phyloP scores from a whole-genome alignment of 345 rosid genomes.

The Trapa incisa region DNA sequence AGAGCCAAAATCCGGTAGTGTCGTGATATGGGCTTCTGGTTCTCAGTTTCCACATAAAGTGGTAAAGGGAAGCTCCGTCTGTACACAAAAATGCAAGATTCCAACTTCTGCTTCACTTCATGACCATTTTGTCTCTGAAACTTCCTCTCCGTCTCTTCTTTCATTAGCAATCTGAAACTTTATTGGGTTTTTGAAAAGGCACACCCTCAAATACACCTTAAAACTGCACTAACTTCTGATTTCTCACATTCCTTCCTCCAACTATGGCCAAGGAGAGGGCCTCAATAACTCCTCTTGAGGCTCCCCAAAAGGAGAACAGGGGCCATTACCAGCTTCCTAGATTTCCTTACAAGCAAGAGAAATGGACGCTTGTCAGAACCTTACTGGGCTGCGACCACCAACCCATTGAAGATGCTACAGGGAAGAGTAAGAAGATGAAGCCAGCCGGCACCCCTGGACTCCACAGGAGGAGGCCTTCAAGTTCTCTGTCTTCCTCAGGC shows the following conservation, averaged over 20 bases:
- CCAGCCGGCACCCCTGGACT: slow-evolving; percentile 24
- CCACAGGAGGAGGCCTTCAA: slow-evolving; percentile 30
- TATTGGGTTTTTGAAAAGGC: slow-evolving; percentile 1
- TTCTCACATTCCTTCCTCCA: slow-evolving; percentile 1
- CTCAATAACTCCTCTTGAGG: slow-evolving; percentile 21
- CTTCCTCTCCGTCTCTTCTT: neutral
- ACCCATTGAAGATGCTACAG: slow-evolving; percentile 24
- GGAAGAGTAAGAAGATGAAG: slow-evolving; percentile 58
- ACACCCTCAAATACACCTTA: neutral
- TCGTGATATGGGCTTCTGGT: neutral
- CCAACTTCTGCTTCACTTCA: neutral
- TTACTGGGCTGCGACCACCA: slow-evolving; percentile 4
- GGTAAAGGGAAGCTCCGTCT: neutral
- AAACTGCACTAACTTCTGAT: neutral
- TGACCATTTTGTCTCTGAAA: neutral
- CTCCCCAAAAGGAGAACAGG: slow-evolving; percentile 22
- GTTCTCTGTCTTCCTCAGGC: slow-evolving; percentile 22
- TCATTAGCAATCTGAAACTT: neutral
- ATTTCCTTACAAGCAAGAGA: slow-evolving; percentile 10
- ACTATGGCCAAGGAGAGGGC: slow-evolving; percentile 36
- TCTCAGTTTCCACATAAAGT: neutral
- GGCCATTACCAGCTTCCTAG: slow-evolving; percentile 16
- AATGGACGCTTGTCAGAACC: slow-evolving; percentile 6
- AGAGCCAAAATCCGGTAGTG: neutral
- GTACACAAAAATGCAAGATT: neutral